Base-by-base conservation (phyloP, 345 rosid species). In the Corchorus capsularis region DNA sequence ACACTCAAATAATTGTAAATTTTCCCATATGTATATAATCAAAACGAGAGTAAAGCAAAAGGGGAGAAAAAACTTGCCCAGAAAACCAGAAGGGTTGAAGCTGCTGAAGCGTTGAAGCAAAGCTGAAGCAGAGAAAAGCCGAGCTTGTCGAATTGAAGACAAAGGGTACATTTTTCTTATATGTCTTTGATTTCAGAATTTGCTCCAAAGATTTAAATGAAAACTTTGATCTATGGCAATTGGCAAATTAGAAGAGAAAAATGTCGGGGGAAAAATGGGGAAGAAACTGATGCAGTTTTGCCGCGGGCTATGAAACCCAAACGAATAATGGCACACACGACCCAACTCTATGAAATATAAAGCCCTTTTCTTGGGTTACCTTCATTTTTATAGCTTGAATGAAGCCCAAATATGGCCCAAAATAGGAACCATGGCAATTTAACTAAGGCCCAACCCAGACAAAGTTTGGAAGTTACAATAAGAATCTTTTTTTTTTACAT, bases 61-160 rank as follows among this genome's bases (percentile, higher is more conserved):
- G 2, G 13, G 20, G 14, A n/a, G n/a, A 6, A 6, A 12, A 2
- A 32, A 62, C 77, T 63, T 63, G 68, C 70, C 70, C 15, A 52
- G 70, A 50, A 74, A 52, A 74, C 70, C 35, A 56, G 19, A 39
- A 39, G 52, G 39, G 37, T 56, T 74, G 70, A 63, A 53, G 67
- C 20, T 74, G 49, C 61, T n/a, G 47, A 63, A 74, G 19, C 67
- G 32, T 49, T 64, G 70, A n/a, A 63, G 50, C 56, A 63, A 52
- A n/a, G 50, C 11, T n/a, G 69, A 50, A 17, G 77, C 1, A 10
- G 46, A 50, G 19, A 41, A 50, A 62, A 34, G 67, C 13, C 49
- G 69, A 74, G 69, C 59, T 16, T 61, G 77, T 60, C 77, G 77
- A 73, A 61, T 47, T 47, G 69, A 62, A 49, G 77, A 73, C 41